Conservation (phyloP, 805 yeast genomes). For the Ogataea polymorpha region DNA sequence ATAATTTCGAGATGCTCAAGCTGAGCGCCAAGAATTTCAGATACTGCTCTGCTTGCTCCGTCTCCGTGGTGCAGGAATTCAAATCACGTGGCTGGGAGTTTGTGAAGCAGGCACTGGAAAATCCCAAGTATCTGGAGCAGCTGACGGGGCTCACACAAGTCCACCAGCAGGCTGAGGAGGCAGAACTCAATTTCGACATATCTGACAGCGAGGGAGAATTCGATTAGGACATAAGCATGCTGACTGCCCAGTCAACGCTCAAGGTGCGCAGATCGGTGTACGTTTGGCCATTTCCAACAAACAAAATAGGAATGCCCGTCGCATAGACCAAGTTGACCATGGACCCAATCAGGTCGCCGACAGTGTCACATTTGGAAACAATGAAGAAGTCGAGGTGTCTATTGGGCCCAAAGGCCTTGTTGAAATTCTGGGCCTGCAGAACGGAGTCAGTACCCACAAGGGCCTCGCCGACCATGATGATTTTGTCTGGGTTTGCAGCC, state of each 20-base stretch:
- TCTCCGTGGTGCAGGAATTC: constrained; percentile 51
- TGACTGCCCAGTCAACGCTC: constrained; percentile 90
- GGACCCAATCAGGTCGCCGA: constrained; percentile 92
- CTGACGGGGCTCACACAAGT: constrained; percentile 76
- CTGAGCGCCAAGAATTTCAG: constrained; percentile 70
- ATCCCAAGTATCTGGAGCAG: constrained; percentile 65
- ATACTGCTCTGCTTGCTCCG: constrained; percentile 86
- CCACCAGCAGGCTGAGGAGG: constrained; percentile 65
- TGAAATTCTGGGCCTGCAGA: constrained; percentile 89
- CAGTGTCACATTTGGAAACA: constrained; percentile 94
- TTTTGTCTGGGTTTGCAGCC: constrained; percentile 92
- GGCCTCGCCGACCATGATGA: constrained; percentile 98
- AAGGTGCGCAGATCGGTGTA: constrained; percentile 90
- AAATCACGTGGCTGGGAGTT: constrained; percentile 71
- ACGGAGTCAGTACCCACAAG: constrained; percentile 97
- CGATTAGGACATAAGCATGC: constrained; percentile 63
- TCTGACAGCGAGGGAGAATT: constrained; percentile 38
- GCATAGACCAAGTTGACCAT: constrained; percentile 98
- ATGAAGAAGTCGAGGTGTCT: constrained; percentile 85
- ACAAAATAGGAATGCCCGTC: constrained; percentile 90
- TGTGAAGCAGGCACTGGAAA: constrained; percentile 65
- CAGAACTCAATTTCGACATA: constrained; percentile 38
- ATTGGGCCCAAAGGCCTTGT: constrained; percentile 84
- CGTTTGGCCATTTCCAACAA: constrained; percentile 96
- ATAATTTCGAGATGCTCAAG: constrained; percentile 58